A percentile compares a stretch with the other conserved stretches of the same genome.
These are phyloP conservation scores for Mucor irregularis DNA, from an alignment of 371 early-diverging fungal genomes.

Conservation along the genomic window DNA sequence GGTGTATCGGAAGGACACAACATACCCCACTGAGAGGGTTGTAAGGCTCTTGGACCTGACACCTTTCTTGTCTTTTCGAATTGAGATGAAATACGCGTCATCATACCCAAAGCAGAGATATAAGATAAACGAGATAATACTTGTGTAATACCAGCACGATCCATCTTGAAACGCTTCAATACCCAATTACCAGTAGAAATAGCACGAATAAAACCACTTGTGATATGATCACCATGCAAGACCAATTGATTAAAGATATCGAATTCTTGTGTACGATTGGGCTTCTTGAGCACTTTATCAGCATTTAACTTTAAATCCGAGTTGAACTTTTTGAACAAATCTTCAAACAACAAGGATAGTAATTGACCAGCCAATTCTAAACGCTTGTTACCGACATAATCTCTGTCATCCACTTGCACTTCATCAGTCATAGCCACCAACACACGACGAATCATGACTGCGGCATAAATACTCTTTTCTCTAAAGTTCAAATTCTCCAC, in stretches of 20 bases:
- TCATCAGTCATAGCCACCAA: constrained; percentile 85
- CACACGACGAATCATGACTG: constrained; percentile 97
- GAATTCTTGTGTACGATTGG: constrained; percentile 92
- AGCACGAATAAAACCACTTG: constrained; percentile 95
- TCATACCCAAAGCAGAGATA: constrained; percentile 99
- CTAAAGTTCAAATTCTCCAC: constrained; percentile 87
- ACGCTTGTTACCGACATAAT: constrained; percentile 99
- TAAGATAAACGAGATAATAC: constrained; percentile 96
- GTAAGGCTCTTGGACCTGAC: constrained; percentile 97
- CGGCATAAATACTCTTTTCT: constrained; percentile 95
- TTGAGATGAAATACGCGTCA: constrained; percentile 98
- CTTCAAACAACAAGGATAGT: constrained; percentile 98
- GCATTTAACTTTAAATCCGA: constrained; percentile 88
- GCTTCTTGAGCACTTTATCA: constrained; percentile 93
- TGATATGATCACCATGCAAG: constrained; percentile 90
- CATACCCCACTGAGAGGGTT: constrained; percentile 99
- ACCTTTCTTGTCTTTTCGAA: constrained; percentile 99
- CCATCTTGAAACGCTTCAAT: constrained; percentile 99
- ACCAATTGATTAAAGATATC: constrained; percentile 91
- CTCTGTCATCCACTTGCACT: constrained; percentile 95
- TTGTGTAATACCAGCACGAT: constrained; percentile 99
- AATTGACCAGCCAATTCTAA: constrained; percentile 99
- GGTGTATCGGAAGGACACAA: constrained; percentile 99
- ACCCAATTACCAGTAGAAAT: constrained; percentile 99
- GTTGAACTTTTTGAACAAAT: constrained; percentile 98